Evolutionary conservation across 2,329 filamentous ascomycete species (phyloP), one percentile per base, ranked within the genome.

Genomic region (Alternaria sp.): DNA sequence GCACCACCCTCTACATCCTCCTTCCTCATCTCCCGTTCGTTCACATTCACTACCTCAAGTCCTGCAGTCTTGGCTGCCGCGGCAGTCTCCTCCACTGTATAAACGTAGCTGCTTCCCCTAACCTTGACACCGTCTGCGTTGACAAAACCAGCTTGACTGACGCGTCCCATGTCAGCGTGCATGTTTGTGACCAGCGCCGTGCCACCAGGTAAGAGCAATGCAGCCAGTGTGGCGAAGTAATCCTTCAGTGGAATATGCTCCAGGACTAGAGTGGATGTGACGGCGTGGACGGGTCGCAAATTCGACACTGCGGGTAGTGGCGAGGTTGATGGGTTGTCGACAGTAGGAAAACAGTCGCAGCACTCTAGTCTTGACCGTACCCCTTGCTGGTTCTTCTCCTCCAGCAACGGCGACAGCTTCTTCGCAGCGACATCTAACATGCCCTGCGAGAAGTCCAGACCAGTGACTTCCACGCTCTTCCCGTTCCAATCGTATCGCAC

Each of bases 181-280:
- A 91, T 91, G 70, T 90, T 91, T 1, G 88, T 90, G n/a, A 91
- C 70, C 10, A 90, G 79, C 6, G 89, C 77, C 51, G 84, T 76
- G 0, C 85, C 88, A 0, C 83, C 83, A 0, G 80, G 78, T 3
- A 67, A 69, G 6, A 82, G 77, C 15, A 90, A 74, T 1, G 70
- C 67, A 1, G 80, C 69, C 0, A 84, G 81, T 0, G 83, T 83
- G 3, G 67, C 55, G 75, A 91, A 90, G 71, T 83, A 86, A 0
- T 76, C 66, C 0, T 67, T 6, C 0, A 89, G 71, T 0, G 88
- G 85, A 4, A 91, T 79, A 75, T 91, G 89, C 73, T 91, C 89
- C 10, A 90, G 76, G 9, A 91, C 89, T 0, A 91, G 82, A 0
- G 89, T 91, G 3, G 85, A 88, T 40, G 90, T 79, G 0, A 90